These are phyloP conservation scores for Saccharomycopsis hybrid DNA, from an alignment of 1,139 yeast genomes.

Conservation along the genomic window DNA sequence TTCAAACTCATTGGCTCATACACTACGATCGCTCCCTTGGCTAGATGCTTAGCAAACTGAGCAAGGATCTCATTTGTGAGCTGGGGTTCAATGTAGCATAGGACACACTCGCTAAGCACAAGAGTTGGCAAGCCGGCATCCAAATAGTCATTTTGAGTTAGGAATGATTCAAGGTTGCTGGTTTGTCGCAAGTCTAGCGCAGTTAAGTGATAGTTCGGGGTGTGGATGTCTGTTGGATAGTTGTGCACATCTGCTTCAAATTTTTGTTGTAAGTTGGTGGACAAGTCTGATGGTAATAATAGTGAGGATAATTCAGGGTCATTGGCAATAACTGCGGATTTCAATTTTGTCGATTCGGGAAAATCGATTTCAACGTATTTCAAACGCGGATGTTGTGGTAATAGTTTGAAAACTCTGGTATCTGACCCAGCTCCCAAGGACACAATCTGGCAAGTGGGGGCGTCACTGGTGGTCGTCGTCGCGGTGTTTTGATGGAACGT, in stretches of 20 bases:
- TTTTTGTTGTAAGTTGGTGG: not conserved
- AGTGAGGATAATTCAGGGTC: conserved; percentile 25
- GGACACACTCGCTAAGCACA: conserved; percentile 79
- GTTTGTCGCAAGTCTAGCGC: conserved; percentile 47
- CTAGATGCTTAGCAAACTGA: conserved; percentile 24
- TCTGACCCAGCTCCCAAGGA: conserved; percentile 98
- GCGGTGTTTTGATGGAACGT: not conserved
- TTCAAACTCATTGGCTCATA: conserved; percentile 82
- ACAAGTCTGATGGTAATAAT: too few species aligned
- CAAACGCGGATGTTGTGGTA: conserved; percentile 32
- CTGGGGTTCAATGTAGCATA: conserved; percentile 67
- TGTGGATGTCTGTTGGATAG: conserved; percentile 20
- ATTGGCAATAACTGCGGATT: conserved; percentile 46
- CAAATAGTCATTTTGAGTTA: conserved; percentile 23
- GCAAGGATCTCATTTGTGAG: conserved; percentile 49
- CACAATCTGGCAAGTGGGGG: conserved; percentile 48
- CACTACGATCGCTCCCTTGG: conserved; percentile 41
- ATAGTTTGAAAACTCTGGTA: conserved; percentile 57
- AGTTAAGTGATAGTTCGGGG: conserved; percentile 40
- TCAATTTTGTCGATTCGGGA: conserved; percentile 51
- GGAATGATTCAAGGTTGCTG: conserved; percentile 21
- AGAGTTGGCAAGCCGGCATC: conserved; percentile 52
- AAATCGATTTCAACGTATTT: conserved; percentile 74
- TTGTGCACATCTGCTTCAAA: conserved; percentile 23
- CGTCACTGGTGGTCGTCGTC: conserved; percentile 19